A percentile compares a stretch with the other conserved stretches of the same genome.
Conservation (phyloP, 768 basidiomycete species). For the Tulasnella sp. region DNA sequence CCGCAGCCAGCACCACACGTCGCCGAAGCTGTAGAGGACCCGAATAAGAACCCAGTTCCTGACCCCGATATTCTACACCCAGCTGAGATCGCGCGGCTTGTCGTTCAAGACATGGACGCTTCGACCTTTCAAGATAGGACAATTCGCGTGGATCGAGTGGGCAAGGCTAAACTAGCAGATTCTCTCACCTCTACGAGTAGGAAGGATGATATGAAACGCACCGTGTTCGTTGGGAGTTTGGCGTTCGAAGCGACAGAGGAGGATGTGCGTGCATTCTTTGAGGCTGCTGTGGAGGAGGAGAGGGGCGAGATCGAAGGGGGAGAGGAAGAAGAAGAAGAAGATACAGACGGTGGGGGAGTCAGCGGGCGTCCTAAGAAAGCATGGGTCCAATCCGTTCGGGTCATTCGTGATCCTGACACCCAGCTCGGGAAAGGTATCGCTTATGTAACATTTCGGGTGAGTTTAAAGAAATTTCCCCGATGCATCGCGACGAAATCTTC, state of each 20-base stretch:
- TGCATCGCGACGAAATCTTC: not conserved
- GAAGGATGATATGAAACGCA: conserved; percentile 58
- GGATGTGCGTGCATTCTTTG: conserved; percentile 78
- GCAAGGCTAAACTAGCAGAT: conserved; percentile 23
- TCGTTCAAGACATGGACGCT: conserved; percentile 53
- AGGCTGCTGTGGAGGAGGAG: conserved; percentile 60
- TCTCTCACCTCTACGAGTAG: conserved; percentile 27
- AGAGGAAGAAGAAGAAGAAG: not conserved
- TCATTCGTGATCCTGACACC: conserved; percentile 35
- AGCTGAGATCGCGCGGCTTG: conserved; percentile 51
- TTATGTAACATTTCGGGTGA: conserved; percentile 68
- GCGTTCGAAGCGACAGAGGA: conserved; percentile 90
- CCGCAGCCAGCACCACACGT: conserved; percentile 21
- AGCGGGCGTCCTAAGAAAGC: not conserved
- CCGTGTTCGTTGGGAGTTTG: conserved; percentile 84
- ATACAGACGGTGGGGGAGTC: conserved; percentile 18
- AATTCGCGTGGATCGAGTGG: conserved; percentile 66
- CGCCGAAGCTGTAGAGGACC: not conserved
- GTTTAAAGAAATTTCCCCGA: conserved; percentile 24
- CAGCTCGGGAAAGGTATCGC: conserved; percentile 40
- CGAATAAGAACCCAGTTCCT: not conserved
- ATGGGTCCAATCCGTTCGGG: conserved; percentile 31
- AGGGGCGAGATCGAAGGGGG: conserved; percentile 35
- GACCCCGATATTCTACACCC: conserved; percentile 28
- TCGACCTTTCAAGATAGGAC: conserved; percentile 65